Evolutionary conservation across 2,329 filamentous ascomycete genomes (phyloP).

Genomic region (Arthrocladium fulminans): DNA sequence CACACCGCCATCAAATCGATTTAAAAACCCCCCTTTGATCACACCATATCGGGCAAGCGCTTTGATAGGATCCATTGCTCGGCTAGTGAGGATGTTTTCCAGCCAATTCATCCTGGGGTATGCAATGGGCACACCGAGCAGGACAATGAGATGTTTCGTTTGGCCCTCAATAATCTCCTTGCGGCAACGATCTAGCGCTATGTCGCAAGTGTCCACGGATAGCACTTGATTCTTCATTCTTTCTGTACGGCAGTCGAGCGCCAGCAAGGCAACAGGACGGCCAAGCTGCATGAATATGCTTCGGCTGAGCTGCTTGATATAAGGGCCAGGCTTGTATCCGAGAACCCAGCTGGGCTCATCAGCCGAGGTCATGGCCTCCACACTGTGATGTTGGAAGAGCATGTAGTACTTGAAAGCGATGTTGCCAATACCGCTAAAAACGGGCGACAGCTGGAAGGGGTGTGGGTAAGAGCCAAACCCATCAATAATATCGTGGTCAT

Average conservation of each 20-base stretch:
- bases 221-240: conserved; percentile 75
- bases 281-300: conserved; percentile 81
- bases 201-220: conserved; percentile 70
- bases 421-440: conserved; percentile 81
- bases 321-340: conserved; percentile 71
- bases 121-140: conserved; percentile 75
- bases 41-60: conserved; percentile 73
- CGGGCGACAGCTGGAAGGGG: conserved; percentile 79
- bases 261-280: conserved; percentile 68
- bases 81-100: conserved; percentile 66
- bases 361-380: conserved; percentile 67
- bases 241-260: conserved; percentile 85
- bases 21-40: conserved; percentile 63
- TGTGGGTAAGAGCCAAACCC: conserved; percentile 91
- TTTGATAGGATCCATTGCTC: conserved; percentile 80
- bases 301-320: conserved; percentile 76
- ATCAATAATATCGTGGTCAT: conserved; percentile 87
- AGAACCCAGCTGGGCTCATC: conserved; percentile 89
- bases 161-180: conserved; percentile 72
- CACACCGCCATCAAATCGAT: conserved; percentile 82
- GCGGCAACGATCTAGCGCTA: conserved; percentile 77
- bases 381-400: conserved; percentile 93
- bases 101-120: conserved; percentile 66
- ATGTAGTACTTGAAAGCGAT: conserved; percentile 98
- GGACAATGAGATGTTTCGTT: conserved; percentile 63